Conservation (phyloP, 805 yeast species). For the Scheffersomyces coipomensis region DNA sequence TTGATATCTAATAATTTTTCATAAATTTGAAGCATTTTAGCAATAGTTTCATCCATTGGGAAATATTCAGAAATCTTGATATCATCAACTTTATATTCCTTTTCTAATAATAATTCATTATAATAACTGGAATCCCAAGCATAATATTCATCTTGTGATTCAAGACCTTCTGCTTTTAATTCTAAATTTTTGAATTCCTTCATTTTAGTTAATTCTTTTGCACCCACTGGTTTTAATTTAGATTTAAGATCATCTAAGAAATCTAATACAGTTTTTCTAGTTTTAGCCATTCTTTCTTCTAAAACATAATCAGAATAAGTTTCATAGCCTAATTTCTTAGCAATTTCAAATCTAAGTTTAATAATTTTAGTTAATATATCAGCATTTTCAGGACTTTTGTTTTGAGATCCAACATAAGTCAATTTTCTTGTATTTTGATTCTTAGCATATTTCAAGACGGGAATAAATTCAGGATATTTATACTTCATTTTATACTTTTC, state of each 20-base stretch:
- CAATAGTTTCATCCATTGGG: conserved; percentile 67
- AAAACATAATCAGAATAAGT: conserved; percentile 69
- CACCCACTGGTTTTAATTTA: conserved; percentile 61
- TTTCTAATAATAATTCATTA: conserved; percentile 63
- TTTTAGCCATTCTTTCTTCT: conserved; percentile 81
- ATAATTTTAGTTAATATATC: conserved; percentile 60
- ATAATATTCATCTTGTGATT: conserved; percentile 39
- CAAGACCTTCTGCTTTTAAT: conserved; percentile 42
- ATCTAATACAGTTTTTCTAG: conserved; percentile 52
- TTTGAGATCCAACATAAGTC: conserved; percentile 67
- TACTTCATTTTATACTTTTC: conserved; percentile 60
- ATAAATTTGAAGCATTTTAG: conserved; percentile 68
- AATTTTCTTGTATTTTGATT: conserved; percentile 61
- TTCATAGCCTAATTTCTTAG: conserved; percentile 62
- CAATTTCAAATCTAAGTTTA: conserved; percentile 58
- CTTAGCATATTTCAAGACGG: conserved; percentile 72
- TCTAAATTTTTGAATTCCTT: conserved; percentile 54
- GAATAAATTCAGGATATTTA: conserved; percentile 78
- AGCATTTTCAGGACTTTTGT: conserved; percentile 65
- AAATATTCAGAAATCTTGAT: conserved; percentile 73
- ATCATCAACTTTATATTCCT: conserved; percentile 69
- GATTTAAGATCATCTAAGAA: conserved; percentile 62
- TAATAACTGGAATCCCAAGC: conserved; percentile 77
- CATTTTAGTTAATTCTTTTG: conserved; percentile 49
- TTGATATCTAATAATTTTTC: conserved; percentile 68